These are phyloP conservation scores for Phanerochaete carnosa DNA, from an alignment of 768 basidiomycete species.

Conservation along the genomic window DNA sequence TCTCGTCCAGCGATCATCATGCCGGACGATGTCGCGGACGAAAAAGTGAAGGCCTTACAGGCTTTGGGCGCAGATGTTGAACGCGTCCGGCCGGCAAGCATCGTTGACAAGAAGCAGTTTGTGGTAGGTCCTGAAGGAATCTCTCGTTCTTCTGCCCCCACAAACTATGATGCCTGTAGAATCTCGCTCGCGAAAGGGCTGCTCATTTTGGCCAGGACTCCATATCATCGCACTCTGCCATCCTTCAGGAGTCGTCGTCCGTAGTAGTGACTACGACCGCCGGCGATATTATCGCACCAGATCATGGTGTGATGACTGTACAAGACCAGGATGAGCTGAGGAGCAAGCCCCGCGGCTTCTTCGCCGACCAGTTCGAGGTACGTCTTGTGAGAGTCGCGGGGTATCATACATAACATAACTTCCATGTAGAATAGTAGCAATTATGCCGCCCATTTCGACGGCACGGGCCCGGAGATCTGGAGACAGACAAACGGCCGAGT, in stretches of 20 bases:
- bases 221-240: conserved; percentile 11
- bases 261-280: conserved; percentile 54
- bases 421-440: conserved; percentile 75
- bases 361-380: conserved; percentile 95
- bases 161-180: conserved; percentile 43
- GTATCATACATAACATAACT: neutral
- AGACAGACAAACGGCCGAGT: conserved; percentile 81
- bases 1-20: conserved; percentile 70
- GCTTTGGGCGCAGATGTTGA: conserved; percentile 89
- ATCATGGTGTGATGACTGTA: conserved; percentile 23
- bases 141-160: neutral
- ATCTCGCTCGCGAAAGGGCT: conserved; percentile 82
- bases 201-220: conserved; percentile 59
- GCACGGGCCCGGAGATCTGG: conserved; percentile 96
- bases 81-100: conserved; percentile 89
- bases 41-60: conserved; percentile 83
- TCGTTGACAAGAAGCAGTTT: conserved; percentile 90
- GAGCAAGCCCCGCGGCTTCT: conserved; percentile 73
- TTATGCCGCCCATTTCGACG: conserved; percentile 81
- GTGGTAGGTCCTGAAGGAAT: conserved; percentile 47
- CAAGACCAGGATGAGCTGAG: conserved; percentile 40
- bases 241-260: conserved; percentile 38
- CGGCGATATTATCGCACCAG: conserved; percentile 27
- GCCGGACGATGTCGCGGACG: conserved; percentile 86
- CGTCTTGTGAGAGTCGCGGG: neutral